A percentile compares a stretch with the other conserved stretches of the same genome.
Conservation (phyloP, 1,284 basidiomycete genomes). For the Heterobasidion irregulare region DNA sequence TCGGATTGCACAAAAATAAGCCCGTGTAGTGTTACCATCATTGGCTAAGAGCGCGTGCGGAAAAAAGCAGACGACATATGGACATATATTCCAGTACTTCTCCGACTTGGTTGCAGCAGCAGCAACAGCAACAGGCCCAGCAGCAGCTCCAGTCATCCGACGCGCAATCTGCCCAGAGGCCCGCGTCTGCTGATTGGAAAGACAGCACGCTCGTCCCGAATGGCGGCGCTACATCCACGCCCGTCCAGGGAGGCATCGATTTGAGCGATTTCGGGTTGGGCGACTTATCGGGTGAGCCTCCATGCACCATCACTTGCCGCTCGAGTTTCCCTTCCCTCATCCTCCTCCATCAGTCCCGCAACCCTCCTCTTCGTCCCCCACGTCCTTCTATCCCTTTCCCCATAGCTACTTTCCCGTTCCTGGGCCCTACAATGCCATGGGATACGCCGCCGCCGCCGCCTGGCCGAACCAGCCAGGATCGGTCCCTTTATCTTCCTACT, state of each 20-base stretch:
- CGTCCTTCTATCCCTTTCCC: constrained; percentile 28
- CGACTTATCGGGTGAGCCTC: constrained; percentile 27
- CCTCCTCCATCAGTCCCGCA: constrained; percentile 18
- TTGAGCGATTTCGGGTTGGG: constrained; percentile 31
- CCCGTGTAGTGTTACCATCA: constrained; percentile 41
- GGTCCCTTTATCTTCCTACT: constrained; percentile 65
- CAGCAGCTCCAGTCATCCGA: constrained; percentile 6
- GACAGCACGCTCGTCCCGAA: constrained; percentile 24
- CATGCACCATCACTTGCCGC: neutral
- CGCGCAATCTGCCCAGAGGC: constrained; percentile 23
- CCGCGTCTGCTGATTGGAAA: constrained; percentile 38
- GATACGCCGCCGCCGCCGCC: constrained; percentile 34
- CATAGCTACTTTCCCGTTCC: constrained; percentile 24
- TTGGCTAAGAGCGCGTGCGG: constrained; percentile 32
- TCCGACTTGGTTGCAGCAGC: constrained; percentile 40
- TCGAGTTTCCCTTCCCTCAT: constrained; percentile 10
- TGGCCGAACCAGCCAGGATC: constrained; percentile 36
- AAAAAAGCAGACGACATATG: constrained; percentile 39
- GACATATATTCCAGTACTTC: constrained; percentile 39
- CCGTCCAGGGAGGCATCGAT: constrained; percentile 27
- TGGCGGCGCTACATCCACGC: constrained; percentile 14
- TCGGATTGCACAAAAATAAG: constrained; percentile 42
- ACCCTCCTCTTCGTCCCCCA: constrained; percentile 28
- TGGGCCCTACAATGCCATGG: constrained; percentile 41
- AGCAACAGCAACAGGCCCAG: constrained; percentile 29